Conservation (phyloP, 2,329 filamentous ascomycete species). For the Aureobasidium sp. region DNA sequence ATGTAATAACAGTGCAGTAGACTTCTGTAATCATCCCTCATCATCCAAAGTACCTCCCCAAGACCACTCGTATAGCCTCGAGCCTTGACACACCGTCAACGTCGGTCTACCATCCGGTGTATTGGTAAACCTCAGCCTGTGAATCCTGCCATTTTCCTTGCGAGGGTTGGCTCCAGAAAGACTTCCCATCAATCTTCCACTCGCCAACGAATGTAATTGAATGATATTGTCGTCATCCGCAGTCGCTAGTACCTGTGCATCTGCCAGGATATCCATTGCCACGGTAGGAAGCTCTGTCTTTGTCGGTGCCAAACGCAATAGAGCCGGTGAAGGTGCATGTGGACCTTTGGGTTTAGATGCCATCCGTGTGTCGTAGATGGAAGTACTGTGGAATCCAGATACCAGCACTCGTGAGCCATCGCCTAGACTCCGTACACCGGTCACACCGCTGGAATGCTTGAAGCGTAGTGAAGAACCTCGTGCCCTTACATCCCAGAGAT, state of each 20-base stretch:
- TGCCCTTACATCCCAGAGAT: slow-evolving; percentile 21
- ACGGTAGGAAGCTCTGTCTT: neutral
- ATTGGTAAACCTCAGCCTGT: neutral
- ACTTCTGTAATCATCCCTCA: slow-evolving; percentile 19
- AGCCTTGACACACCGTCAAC: slow-evolving; percentile 18
- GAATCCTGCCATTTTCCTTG: slow-evolving; percentile 6
- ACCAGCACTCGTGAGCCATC: slow-evolving; percentile 22
- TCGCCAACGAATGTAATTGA: slow-evolving; percentile 16
- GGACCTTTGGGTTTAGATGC: neutral
- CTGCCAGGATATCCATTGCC: slow-evolving; percentile 12
- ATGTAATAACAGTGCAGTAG: neutral
- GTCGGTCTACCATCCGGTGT: neutral
- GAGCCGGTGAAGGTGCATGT: neutral
- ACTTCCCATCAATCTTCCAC: slow-evolving; percentile 12
- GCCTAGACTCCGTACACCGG: slow-evolving; percentile 16
- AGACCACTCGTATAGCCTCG: slow-evolving; percentile 18
- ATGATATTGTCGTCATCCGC: slow-evolving; percentile 14
- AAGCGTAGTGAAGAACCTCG: slow-evolving; percentile 11
- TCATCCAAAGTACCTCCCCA: slow-evolving; percentile 20
- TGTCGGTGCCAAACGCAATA: neutral
- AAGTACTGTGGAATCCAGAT: slow-evolving; percentile 1
- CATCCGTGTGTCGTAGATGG: slow-evolving; percentile 24
- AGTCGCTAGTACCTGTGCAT: slow-evolving; percentile 10
- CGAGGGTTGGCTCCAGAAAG: neutral
- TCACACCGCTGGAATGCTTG: slow-evolving; percentile 12